Evolutionary conservation across 768 basidiomycete species (phyloP), one percentile per base, ranked within the genome.

Genomic region (Psilocybe sp.): DNA sequence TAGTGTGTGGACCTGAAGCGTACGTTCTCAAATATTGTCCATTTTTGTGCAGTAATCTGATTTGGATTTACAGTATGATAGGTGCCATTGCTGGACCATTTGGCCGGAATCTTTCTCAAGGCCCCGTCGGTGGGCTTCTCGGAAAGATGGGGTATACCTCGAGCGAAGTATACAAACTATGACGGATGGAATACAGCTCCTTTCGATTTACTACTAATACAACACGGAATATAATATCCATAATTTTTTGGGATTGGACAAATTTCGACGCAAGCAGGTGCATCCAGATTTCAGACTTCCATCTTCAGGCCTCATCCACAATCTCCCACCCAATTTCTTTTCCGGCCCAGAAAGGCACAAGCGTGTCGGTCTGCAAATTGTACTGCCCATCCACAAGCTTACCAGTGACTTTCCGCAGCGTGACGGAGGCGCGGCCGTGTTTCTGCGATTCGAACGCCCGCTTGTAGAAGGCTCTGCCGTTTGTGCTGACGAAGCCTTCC

Each of bases 291-390:
- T 28, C 23, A 28, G 7, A 7, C 4, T 28, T 28, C 7, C 23
- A 7, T 3, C 23, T 28, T 28, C 7, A 28, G 7, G 23, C 15
- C 15, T 43, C 46, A 34, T 62, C 60, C 13, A 61, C 66, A 52
- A 85, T 74, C 63, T 80, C 75, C 94, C 95, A 98, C 8, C 72
- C 73, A 32, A 98, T 68, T 54, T 79, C 72, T 68, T 83, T 89
- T 11, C 92, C 95, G 8, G 87, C 82, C 88, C 90, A 89, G 70
- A 98, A 96, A 7, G 95, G 91, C 37, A 89, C 78, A 1, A 96
- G 77, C 20, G 60, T 74, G 23, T 81, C 77, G 16, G 73, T 70
- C 13, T 71, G 77, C 40, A 71, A 59, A 32, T 63, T 61, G 66
- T 80, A 88, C n/a, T 60, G 63, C 36, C 74, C 75, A 33, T 76